These are phyloP conservation scores for Urtica urens DNA, from an alignment of 306 rosid species.

Conservation along the genomic window DNA sequence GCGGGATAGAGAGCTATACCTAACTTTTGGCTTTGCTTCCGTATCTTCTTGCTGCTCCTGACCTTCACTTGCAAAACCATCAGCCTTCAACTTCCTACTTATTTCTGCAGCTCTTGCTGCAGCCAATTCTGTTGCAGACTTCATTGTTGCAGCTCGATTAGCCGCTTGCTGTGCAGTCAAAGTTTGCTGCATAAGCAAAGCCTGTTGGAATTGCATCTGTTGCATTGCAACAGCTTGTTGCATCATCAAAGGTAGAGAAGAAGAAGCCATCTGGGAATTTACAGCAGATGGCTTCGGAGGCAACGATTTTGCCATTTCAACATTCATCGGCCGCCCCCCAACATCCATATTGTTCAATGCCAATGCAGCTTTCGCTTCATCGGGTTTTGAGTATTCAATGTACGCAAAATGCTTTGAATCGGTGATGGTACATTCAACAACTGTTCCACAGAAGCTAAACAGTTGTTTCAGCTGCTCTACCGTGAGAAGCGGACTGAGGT, in stretches of 20 bases:
- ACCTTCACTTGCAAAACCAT: conserved; percentile 38
- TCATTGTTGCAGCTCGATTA: conserved; percentile 88
- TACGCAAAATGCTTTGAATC: conserved; percentile 98
- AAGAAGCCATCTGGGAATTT: conserved; percentile 58
- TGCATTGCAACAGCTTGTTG: conserved; percentile 99
- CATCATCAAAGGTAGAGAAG: conserved; percentile 95
- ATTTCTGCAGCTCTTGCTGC: conserved; percentile 98
- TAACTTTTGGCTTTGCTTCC: conserved; percentile 58
- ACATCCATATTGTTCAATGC: conserved; percentile 91
- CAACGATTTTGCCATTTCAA: conserved; percentile 97
- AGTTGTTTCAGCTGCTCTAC: conserved; percentile 94
- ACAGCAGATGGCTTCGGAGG: conserved; percentile 47
- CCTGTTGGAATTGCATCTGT: conserved; percentile 99
- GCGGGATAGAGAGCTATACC: conserved; percentile 29
- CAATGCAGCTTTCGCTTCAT: conserved; percentile 85
- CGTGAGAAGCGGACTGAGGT: conserved; percentile 92
- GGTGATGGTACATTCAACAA: conserved; percentile 82
- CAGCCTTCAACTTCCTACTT: conserved; percentile 76
- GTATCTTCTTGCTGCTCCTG: conserved; percentile 33
- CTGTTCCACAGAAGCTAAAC: conserved; percentile 92
- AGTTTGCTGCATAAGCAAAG: conserved; percentile 87
- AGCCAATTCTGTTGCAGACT: conserved; percentile 91
- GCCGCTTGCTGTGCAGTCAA: conserved; percentile 96
- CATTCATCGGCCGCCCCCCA: conserved; percentile 97
- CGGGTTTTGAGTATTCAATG: conserved; percentile 92